Base-by-base conservation (phyloP, 2,329 filamentous ascomycete species). In the Aureobasidium namibiae region DNA sequence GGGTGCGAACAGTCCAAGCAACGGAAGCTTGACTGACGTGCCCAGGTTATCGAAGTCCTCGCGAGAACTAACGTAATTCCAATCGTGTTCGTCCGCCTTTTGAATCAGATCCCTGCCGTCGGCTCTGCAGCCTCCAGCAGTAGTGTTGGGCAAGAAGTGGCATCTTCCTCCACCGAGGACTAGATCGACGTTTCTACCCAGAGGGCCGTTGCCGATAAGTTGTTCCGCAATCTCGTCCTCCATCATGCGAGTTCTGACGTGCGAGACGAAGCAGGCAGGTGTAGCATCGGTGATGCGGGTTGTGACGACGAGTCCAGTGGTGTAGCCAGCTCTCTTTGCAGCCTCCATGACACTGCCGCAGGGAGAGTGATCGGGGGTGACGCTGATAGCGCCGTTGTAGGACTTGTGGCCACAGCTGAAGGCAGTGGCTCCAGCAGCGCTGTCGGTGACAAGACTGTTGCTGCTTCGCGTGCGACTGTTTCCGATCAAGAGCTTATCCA, bases 241-340 rank as follows among this genome's bases (percentile, higher is more conserved):
- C 75, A 95, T 89, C 61, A 80, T 76, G 52, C 94, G 84, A 64
- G 84, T 78, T 63, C 90, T 85, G 16, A 91, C 94, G 70, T 97
- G 94, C 48, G 89, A 85, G 4, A 90, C 91, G 72, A 99, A 99
- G 73, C 90, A 95, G 1, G 94, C 94, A 0, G 94, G 94, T 1
- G 94, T 99, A 4, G 94, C 94, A 76, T 99, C 94, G 4, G 94
- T 96, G 62, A 97, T 85, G 62, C 92, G 84, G 0, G 94, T 99
- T 0, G 94, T 99, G 31, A 96, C 94, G 1, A 97, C 94, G 64
- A 99, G 75, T 0, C 94, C 94, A 2, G 94, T 99, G 74, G 85
- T 87, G 58, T 96, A 97, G 14, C 94, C 94, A 9, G 89, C 88
- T 66, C 85, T 83, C 76, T 96, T 95, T 38, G 94, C 94, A 3